Base-by-base conservation (phyloP, 805 yeast species). In the Sugiyamaella lignohabitans region DNA sequence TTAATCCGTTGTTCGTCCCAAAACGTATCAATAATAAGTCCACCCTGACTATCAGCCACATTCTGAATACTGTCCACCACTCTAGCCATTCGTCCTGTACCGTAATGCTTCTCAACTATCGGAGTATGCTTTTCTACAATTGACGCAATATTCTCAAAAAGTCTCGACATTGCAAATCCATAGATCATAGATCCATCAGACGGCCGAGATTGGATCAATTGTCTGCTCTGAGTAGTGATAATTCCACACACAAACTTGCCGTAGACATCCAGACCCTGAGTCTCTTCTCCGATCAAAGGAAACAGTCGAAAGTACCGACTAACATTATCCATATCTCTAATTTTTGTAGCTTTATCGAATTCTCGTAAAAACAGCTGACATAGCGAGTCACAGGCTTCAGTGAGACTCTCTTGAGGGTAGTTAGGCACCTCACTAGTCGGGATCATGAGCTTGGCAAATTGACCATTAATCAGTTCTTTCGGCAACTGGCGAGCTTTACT, bases 21-120 rank as follows among this genome's bases (percentile, higher is more conserved):
- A 58, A 86, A 87, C 0, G 93, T 85, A 62, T 91, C 98, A 46
- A 85, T 72, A 3, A 93, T 84, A 38, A 93, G 70, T 0, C 95
- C 94, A 21, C 91, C 82, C 60, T 93, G 98, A n/a, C 89, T 72
- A 60, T 93, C 98, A 24, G 93, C 82, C 60, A 93, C 98, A 42
- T 76, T 70, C 64, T 91, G 95, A 27, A 93, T 82, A 42, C 77
- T 76, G 17, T 75, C 78, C 55, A 89, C 73, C 6, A 91, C 88
- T 29, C 73, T 73, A 2, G 74, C 66, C 71, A 89, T 80, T 20
- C 65, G 60, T 4, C 61, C 62, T 2, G 68, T 67, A 17, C 91
- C 95, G 59, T 93, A 93, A 59, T 81, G 83, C 42, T 72, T 73
- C 37, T 74, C 76, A 22, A 93, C 87, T 35, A 93, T 75, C 8